A percentile compares a stretch with the other conserved stretches of the same genome.
These are phyloP conservation scores for Limnanthes douglasii DNA, from an alignment of 345 rosid genomes.

Conservation along the genomic window DNA sequence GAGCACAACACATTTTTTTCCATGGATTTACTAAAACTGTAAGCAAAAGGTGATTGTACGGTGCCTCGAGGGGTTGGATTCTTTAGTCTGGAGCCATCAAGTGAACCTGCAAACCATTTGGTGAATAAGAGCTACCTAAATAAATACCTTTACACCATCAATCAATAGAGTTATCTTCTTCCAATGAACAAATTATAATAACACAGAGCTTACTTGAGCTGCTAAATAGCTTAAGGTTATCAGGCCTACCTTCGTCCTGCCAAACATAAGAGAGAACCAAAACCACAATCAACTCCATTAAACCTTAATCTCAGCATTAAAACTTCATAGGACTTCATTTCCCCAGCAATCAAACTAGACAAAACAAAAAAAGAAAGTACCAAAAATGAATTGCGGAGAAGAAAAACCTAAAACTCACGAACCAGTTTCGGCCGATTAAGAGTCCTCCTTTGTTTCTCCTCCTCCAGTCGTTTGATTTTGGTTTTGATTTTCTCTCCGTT, in stretches of 20 bases:
- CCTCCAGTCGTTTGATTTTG: conserved; percentile 16
- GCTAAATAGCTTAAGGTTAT: conserved; percentile 10
- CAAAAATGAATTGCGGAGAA: background rate
- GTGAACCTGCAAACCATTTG: conserved; percentile 24
- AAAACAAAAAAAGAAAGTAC: background rate
- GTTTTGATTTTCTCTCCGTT: conserved; percentile 31
- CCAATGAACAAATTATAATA: no score
- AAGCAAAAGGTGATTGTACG: conserved; percentile 26
- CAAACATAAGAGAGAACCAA: conserved; percentile 3
- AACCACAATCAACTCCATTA: conserved; percentile 1
- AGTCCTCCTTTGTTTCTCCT: conserved; percentile 33
- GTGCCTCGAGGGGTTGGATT: conserved; percentile 15
- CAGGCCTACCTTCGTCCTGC: conserved; percentile 31
- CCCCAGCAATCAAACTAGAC: conserved; percentile 4
- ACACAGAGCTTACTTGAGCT: conserved; percentile 17
- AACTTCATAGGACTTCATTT: conserved; percentile 1
- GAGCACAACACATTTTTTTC: conserved; percentile 39
- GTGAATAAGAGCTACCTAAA: no score
- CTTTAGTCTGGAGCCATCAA: conserved; percentile 20
- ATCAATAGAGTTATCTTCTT: no score
- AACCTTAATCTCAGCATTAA: background rate
- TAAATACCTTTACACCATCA: no score
- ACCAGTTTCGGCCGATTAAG: conserved; percentile 18
- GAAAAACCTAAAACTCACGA: background rate
- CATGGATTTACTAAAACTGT: conserved; percentile 22